phyloP scores from a whole-genome alignment of 345 rosid species.

The Bretschneidera sinensis region DNA sequence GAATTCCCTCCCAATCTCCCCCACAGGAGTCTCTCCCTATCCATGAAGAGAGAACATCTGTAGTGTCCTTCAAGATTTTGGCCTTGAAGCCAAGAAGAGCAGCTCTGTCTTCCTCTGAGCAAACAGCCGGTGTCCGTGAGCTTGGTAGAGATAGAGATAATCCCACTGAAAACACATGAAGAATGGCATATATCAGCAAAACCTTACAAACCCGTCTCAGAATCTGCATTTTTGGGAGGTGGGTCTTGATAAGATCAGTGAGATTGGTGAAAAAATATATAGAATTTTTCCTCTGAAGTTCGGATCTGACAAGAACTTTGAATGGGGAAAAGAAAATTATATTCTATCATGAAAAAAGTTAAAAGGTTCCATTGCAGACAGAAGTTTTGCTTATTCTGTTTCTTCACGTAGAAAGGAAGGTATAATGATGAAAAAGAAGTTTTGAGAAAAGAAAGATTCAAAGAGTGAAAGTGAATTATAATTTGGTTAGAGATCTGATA shows the following conservation, averaged over 20 bases:
- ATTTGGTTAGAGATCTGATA: constrained; percentile 29
- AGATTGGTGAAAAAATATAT: constrained; percentile 2
- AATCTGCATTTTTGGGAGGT: constrained; percentile 59
- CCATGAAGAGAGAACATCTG: constrained; percentile 67
- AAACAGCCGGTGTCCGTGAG: constrained; percentile 26
- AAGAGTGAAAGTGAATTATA: constrained; percentile 15
- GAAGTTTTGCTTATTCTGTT: constrained; percentile 24
- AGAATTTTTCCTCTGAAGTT: constrained; percentile 3
- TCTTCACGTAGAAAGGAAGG: constrained; percentile 72
- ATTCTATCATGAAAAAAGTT: constrained; percentile 25
- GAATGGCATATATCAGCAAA: constrained; percentile 30
- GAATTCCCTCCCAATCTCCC: constrained; percentile 92
- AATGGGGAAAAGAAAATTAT: constrained; percentile 21
- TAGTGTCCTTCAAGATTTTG: constrained; percentile 61
- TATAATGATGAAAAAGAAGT: constrained; percentile 46
- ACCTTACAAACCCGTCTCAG: constrained; percentile 49
- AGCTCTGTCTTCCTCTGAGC: constrained; percentile 59
- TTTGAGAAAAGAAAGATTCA: constrained; percentile 18
- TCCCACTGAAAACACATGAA: constrained; percentile 24
- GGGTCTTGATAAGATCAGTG: constrained; percentile 40
- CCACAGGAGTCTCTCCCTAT: constrained; percentile 66
- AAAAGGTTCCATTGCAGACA: constrained; percentile 19
- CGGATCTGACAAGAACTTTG: constrained; percentile 37
- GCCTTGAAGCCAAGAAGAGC: constrained; percentile 80
- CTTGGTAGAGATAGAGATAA: constrained; percentile 23